Evolutionary conservation across 2,329 filamentous ascomycete species (phyloP).

Genomic region (Cladosporium sp.): DNA sequence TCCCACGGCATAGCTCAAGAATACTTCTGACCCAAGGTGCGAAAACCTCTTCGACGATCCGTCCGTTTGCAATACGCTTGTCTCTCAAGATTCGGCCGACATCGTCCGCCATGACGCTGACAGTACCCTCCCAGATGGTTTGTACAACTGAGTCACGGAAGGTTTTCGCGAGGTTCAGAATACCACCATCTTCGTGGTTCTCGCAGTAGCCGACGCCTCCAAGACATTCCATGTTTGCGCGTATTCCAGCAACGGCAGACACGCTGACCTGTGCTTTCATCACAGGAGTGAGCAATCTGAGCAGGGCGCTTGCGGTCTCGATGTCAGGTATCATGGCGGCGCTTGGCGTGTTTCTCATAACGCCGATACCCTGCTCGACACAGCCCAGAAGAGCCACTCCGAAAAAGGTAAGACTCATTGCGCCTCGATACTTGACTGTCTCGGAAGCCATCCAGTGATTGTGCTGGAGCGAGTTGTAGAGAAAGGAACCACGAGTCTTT

Average conservation of each 20-base stretch:
- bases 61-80: conserved; percentile 28
- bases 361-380: conserved; percentile 49
- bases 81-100: conserved; percentile 44
- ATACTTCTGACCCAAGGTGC: neutral
- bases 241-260: conserved; percentile 53
- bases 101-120: conserved; percentile 66
- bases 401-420: conserved; percentile 60
- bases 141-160: conserved; percentile 66
- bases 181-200: conserved; percentile 56
- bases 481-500: conserved; percentile 51
- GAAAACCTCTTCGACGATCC: neutral
- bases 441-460: conserved; percentile 60
- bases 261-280: conserved; percentile 62
- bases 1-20: neutral
- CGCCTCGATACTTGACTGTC: conserved; percentile 58
- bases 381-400: conserved; percentile 58
- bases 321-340: conserved; percentile 1
- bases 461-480: conserved; percentile 59
- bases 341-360: neutral
- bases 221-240: conserved; percentile 64
- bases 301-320: conserved; percentile 43
- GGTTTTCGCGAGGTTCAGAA: conserved; percentile 67
- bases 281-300: conserved; percentile 62
- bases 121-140: conserved; percentile 73
- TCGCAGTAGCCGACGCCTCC: conserved; percentile 69